Conservation (phyloP, 345 rosid species). For the Eucalyptus marginata region DNA sequence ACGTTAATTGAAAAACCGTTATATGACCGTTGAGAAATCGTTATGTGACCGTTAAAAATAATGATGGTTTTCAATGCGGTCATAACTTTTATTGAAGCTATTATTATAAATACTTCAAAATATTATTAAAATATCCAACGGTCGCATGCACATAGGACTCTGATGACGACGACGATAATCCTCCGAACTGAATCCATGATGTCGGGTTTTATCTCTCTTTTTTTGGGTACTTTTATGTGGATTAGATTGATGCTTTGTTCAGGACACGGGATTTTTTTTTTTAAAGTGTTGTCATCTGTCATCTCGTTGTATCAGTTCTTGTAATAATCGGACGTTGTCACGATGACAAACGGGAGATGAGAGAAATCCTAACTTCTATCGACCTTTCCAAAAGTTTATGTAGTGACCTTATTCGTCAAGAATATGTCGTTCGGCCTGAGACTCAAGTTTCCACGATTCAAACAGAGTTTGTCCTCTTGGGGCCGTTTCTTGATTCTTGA, state of each 20-base stretch:
- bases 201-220: not conserved
- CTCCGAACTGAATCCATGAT: not conserved
- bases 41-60: too few species aligned
- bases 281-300: not conserved
- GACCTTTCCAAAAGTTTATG: not conserved
- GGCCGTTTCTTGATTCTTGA: not conserved
- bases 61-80: too few species aligned
- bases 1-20: too few species aligned
- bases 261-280: not conserved
- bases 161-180: not conserved
- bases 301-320: not conserved
- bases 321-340: not conserved
- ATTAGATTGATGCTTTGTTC: not conserved
- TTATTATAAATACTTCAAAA: too few species aligned
- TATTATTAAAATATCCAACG: too few species aligned
- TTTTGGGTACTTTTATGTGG: not conserved
- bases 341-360: not conserved
- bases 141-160: not conserved
- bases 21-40: too few species aligned
- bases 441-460: not conserved
- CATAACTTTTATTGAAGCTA: too few species aligned
- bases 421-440: not conserved
- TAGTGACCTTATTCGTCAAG: not conserved
- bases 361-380: not conserved
- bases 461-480: not conserved